These are phyloP conservation scores for Talaromyces sp. DNA, from an alignment of 2,329 filamentous ascomycete species.

Conservation along the genomic window DNA sequence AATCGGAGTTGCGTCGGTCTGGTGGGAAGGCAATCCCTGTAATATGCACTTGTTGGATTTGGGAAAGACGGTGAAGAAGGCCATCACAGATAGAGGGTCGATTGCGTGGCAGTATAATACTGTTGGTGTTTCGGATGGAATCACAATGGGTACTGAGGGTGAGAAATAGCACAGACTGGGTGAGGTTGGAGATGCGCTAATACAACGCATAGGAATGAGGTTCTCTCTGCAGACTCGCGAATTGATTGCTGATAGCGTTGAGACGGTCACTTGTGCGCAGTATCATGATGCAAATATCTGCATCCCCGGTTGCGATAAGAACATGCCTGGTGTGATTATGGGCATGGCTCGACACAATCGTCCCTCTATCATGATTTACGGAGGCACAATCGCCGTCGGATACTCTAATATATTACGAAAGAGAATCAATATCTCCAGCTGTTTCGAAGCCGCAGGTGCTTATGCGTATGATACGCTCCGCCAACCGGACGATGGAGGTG, in stretches of 20 bases:
- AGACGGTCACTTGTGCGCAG: slow-evolving; percentile 88
- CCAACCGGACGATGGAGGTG: slow-evolving; percentile 63
- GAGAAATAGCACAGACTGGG: slow-evolving; percentile 8
- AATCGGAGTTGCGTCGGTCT: slow-evolving; percentile 85
- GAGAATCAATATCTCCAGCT: slow-evolving; percentile 82
- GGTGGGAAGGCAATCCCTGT: slow-evolving; percentile 98
- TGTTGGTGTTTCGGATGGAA: slow-evolving; percentile 83
- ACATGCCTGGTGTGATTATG: slow-evolving; percentile 93
- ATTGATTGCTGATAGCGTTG: slow-evolving; percentile 90
- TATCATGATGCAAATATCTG: slow-evolving; percentile 90
- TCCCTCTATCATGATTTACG: slow-evolving; percentile 93
- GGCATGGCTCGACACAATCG: slow-evolving; percentile 87
- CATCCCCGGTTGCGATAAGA: slow-evolving; percentile 94
- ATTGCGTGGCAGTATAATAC: slow-evolving; percentile 94
- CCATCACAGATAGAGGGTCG: slow-evolving; percentile 78
- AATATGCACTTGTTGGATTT: slow-evolving; percentile 78
- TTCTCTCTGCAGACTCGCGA: slow-evolving; percentile 89
- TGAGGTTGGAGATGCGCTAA: background rate
- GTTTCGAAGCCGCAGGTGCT: slow-evolving; percentile 83
- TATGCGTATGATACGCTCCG: slow-evolving; percentile 71
- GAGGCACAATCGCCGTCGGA: slow-evolving; percentile 85
- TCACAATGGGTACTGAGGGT: slow-evolving; percentile 94
- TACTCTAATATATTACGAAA: slow-evolving; percentile 72
- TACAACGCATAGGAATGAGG: slow-evolving; percentile 68
- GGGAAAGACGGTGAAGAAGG: slow-evolving; percentile 80